Base-by-base conservation (phyloP, 2,329 filamentous ascomycete species). In the Diatrype stigma region DNA sequence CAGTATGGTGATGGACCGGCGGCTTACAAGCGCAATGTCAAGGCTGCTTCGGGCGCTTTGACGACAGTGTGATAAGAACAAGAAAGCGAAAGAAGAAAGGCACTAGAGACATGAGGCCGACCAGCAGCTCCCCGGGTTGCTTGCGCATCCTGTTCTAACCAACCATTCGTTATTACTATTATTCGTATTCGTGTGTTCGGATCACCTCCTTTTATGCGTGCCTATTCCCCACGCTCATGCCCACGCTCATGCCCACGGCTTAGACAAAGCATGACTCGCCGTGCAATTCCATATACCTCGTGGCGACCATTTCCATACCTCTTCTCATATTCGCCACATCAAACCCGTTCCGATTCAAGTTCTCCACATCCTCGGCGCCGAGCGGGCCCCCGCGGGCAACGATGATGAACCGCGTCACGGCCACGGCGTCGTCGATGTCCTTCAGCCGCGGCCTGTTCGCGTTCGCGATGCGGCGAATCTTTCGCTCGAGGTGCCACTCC, bases 401-500 rank as follows among this genome's bases (percentile, higher is more conserved):
- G 30, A 42, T 42, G 4, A 47, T 51, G 37, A 51, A 42, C 28
- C 32, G 44, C 2, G 46, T 45, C 12, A 56, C 34, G 10, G 48
- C 54, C 12, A 51, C 23, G 7, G 54, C 52, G 12, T 54, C 49
- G 11, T 48, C 40, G 12, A 54, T 46, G 44, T 56, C 52, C 19
- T 47, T 56, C 28, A 23, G 38, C n/a, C 45, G 12, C 22, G 48
- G 49, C 19, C 46, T 28, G 44, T 44, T 32, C 4, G 50, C 51
- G 28, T 58, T 45, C 16, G 54, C 53, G 14, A 65, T 52, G 1
- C 63, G 57, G 22, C 62, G 56, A 12, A 65, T 34, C 46, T 64
- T 63, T 7, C 54, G 51, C 52, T 65, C 63, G 8, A 65, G 54
- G 10, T 57, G 55, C 56, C 58, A 63, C n/a, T 61, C 56, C 19